Percentiles rank a stretch among this genome's conserved stretches.
phyloP scores from a whole-genome alignment of 139 green algal genomes.

The Auxenochlorella protothecoides region DNA sequence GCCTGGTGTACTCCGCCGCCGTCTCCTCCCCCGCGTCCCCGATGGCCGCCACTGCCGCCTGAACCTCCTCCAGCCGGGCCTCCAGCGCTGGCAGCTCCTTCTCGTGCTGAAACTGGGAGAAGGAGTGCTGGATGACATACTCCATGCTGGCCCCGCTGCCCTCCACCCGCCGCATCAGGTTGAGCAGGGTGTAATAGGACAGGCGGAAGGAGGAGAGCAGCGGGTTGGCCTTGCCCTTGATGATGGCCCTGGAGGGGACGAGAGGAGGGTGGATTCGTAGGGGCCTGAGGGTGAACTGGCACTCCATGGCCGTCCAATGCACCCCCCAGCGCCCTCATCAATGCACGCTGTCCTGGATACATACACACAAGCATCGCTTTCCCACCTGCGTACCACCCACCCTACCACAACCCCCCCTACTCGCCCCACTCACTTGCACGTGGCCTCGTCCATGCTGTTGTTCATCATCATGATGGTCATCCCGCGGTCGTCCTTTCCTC shows the following conservation, averaged over 20 bases:
- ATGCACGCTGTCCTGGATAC: no score
- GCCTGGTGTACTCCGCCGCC: slow-evolving; percentile 17
- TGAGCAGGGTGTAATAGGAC: slow-evolving; percentile 90
- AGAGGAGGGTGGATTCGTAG: not conserved
- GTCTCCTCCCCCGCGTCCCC: slow-evolving; percentile 5
- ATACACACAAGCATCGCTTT: not conserved
- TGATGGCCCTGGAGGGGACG: slow-evolving; percentile 23
- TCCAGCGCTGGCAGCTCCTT: slow-evolving; percentile 27
- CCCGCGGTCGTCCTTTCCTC: slow-evolving; percentile 83
- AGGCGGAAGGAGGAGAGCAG: slow-evolving; percentile 70
- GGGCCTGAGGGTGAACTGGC: no score
- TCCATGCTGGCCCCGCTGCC: slow-evolving; percentile 58
- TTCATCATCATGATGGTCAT: slow-evolving; percentile 84
- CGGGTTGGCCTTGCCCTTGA: slow-evolving; percentile 49
- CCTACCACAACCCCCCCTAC: not conserved
- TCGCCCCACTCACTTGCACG: slow-evolving; percentile 9
- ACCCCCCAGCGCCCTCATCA: no score
- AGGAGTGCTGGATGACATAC: slow-evolving; percentile 80
- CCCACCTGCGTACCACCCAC: not conserved
- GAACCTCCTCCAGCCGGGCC: slow-evolving; percentile 11
- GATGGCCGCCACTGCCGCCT: slow-evolving; percentile 14
- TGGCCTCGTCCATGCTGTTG: slow-evolving; percentile 40
- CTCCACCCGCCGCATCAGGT: slow-evolving; percentile 73
- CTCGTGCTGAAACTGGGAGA: slow-evolving; percentile 91
- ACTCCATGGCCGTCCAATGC: no score